Percentiles rank a stretch among this genome's conserved stretches.
phyloP scores from a whole-genome alignment of 345 rosid species.

The Sapria himalayana region DNA sequence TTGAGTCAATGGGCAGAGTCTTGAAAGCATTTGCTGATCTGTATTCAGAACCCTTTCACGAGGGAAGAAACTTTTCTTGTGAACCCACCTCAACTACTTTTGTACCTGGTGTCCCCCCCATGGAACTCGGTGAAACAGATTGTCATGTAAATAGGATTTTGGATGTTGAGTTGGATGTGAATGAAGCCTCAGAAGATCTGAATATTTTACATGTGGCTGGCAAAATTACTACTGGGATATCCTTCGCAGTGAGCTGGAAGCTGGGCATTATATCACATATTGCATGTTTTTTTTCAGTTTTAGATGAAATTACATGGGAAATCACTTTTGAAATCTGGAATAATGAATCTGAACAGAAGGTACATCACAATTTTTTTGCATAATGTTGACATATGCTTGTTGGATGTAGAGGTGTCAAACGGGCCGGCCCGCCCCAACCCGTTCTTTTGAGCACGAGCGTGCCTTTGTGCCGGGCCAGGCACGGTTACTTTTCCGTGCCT shows the following conservation, averaged over 20 bases:
- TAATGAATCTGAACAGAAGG: slow-evolving; percentile 51
- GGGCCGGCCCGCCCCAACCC: too few relatives aligned
- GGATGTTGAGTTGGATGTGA: slow-evolving; percentile 67
- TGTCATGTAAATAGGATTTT: slow-evolving; percentile 27
- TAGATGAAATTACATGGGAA: slow-evolving; percentile 40
- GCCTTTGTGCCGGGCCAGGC: too few relatives aligned
- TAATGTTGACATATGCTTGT: too few relatives aligned
- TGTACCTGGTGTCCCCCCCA: slow-evolving; percentile 12
- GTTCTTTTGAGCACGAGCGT: too few relatives aligned
- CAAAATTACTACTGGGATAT: slow-evolving; percentile 16
- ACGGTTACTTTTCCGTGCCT: too few relatives aligned
- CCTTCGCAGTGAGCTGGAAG: slow-evolving; percentile 45
- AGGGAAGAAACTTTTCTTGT: slow-evolving; percentile 17
- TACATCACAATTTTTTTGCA: slow-evolving; percentile 18
- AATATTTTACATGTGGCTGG: slow-evolving; percentile 31
- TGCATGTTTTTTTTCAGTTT: slow-evolving; percentile 42
- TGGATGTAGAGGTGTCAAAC: too few relatives aligned
- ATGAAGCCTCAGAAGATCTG: slow-evolving; percentile 31
- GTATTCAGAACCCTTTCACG: slow-evolving; percentile 30
- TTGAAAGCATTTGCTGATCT: slow-evolving; percentile 30
- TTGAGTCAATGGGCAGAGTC: slow-evolving; percentile 40
- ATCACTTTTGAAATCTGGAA: slow-evolving; percentile 33
- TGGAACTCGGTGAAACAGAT: too few relatives aligned
- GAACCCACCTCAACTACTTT: slow-evolving; percentile 25
- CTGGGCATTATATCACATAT: slow-evolving; percentile 55